Base-by-base conservation (phyloP, 768 basidiomycete species). In the Pholiota conissans region DNA sequence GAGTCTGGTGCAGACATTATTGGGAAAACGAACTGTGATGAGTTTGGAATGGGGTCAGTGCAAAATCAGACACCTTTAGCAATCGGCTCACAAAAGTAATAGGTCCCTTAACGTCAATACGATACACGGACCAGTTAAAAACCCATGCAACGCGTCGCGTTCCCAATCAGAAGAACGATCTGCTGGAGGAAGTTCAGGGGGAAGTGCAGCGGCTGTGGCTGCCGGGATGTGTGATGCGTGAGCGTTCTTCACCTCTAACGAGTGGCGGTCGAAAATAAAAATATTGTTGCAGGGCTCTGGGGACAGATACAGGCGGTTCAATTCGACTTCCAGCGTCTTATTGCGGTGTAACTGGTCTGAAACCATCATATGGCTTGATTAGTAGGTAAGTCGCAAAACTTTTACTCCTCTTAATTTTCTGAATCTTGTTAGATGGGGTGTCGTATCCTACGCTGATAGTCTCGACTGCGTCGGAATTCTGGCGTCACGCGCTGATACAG, bases 11-110 rank as follows among this genome's bases (percentile, higher is more conserved):
- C 88, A 0, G 71, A 83, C 16, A 80, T 98, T 10, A 66, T 90
- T 1, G 96, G 94, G 1, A 97, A 97, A 73, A 88, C 95, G 0
- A 95, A 96, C 67, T 93, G 93, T 70, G 96, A 99, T 68, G 95
- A 98, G 72, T 98, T 98, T 72, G 96, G 96, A 1, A 98, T 98
- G 96, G 96, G 96, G 89, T 95, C 57, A 18, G 85, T 72, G 22
- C 20, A 28, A 28, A 16, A 39, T 14, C 40, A 4, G 13, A 48
- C 14, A 45, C 42, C 22, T 45, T 27, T 27, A 6, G 29, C 20
- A 27, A 6, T 54, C 20, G n/a, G n/a, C 55, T 30, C 28, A 46
- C 10, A 35, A 5, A 39, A 20, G 49, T 16, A 18, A 13, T 24
- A 93, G 90, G 16, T 98, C 94, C 2, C 74, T 90, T 60, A 95